Evolutionary conservation across 2,329 filamentous ascomycete genomes (phyloP).

Genomic region (Sporothrix variecibatus): DNA sequence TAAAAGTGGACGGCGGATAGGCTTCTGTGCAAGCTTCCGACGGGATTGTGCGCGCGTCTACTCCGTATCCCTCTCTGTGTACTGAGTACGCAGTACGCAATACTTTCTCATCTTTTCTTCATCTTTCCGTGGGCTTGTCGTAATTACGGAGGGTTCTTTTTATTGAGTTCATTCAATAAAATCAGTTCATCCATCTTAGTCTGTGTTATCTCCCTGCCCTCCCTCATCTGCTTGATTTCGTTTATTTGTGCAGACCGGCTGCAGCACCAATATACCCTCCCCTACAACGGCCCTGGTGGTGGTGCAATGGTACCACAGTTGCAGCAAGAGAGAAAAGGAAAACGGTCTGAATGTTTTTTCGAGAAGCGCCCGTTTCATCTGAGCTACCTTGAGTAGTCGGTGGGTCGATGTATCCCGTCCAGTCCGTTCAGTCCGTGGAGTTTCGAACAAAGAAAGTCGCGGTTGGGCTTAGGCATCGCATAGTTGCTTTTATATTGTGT

Average conservation of each 20-base stretch:
- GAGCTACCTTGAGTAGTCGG: neutral
- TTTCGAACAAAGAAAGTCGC: neutral
- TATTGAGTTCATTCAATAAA: neutral
- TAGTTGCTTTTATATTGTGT: neutral
- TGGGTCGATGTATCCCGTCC: neutral
- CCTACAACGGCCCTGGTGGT: neutral
- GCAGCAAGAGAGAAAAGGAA: neutral
- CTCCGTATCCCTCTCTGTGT: neutral
- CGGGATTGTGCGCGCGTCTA: neutral
- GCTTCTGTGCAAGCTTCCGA: slow-evolving; percentile 8
- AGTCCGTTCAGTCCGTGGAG: neutral
- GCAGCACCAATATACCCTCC: neutral
- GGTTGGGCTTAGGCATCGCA: neutral
- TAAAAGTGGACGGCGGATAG: neutral
- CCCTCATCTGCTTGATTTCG: neutral
- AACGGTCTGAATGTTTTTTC: neutral
- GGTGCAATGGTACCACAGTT: neutral
- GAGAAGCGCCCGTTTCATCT: neutral
- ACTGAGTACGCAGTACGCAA: neutral
- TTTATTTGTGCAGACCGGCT: slow-evolving; percentile 1
- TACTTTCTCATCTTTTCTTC: neutral
- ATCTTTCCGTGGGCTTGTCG: neutral
- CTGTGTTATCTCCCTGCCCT: neutral
- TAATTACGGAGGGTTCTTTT: neutral
- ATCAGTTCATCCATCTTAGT: neutral